phyloP scores from a whole-genome alignment of 805 yeast species.

The Yarrowia hollandica region DNA sequence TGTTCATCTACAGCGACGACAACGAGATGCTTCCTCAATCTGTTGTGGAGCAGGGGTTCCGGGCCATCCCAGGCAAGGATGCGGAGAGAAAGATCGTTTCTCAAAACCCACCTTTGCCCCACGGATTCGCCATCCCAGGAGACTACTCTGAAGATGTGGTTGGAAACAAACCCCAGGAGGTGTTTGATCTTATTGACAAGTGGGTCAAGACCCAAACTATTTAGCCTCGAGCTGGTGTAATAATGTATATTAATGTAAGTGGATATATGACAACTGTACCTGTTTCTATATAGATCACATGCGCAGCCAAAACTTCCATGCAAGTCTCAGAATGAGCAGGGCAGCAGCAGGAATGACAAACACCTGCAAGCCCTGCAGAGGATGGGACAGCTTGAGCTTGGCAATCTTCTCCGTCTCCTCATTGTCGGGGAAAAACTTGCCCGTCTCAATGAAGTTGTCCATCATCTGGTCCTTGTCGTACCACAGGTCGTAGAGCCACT shows the following conservation, averaged over 20 bases:
- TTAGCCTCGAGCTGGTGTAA: too few relatives aligned
- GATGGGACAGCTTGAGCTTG: background rate
- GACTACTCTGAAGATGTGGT: conserved; percentile 42
- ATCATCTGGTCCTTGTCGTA: conserved; percentile 70
- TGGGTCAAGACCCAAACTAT: conserved; percentile 21
- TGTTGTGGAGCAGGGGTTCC: conserved; percentile 33
- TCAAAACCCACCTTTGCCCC: conserved; percentile 43
- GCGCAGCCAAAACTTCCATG: conserved; percentile 18
- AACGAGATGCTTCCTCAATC: conserved; percentile 38
- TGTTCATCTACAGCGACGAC: conserved; percentile 36
- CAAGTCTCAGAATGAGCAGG: background rate
- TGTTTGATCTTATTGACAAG: conserved; percentile 31
- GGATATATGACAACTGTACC: too few relatives aligned
- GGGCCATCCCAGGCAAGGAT: background rate
- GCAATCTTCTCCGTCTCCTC: conserved; percentile 26
- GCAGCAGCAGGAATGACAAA: conserved; percentile 26
- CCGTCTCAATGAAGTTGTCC: conserved; percentile 41
- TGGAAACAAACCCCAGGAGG: conserved; percentile 41
- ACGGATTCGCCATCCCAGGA: conserved; percentile 47
- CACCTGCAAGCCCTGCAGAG: conserved; percentile 8
- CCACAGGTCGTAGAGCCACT: conserved; percentile 80
- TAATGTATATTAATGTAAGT: conserved; percentile 14
- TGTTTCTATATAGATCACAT: too few relatives aligned
- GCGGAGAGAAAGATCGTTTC: conserved; percentile 2
- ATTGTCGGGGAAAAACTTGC: conserved; percentile 21